Conservation (phyloP, 108 stramenopile genomes). For the Fistulifera pelliculosa region DNA sequence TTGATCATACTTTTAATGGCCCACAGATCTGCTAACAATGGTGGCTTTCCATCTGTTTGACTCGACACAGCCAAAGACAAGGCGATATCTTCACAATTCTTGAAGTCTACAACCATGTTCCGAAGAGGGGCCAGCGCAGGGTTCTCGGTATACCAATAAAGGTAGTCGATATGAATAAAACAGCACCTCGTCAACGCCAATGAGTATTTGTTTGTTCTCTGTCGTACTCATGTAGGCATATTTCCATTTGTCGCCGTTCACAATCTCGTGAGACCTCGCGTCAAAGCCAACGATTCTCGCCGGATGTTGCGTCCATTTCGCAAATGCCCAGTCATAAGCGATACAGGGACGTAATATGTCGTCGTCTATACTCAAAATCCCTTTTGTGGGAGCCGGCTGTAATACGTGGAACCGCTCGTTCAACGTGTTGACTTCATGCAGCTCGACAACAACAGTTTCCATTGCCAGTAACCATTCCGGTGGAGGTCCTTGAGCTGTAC, state of each 20-base stretch:
- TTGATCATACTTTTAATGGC: conserved; percentile 54
- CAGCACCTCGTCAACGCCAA: conserved; percentile 58
- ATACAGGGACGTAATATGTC: conserved; percentile 76
- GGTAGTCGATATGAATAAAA: conserved; percentile 71
- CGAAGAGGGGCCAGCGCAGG: conserved; percentile 42
- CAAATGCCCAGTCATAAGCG: conserved; percentile 74
- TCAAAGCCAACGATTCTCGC: conserved; percentile 81
- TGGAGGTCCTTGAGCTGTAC: conserved; percentile 24
- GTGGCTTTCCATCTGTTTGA: conserved; percentile 51
- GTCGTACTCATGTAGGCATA: conserved; percentile 65
- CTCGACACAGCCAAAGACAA: conserved; percentile 72
- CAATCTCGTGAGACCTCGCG: conserved; percentile 38
- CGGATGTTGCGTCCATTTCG: conserved; percentile 65
- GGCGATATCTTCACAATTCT: conserved; percentile 84
- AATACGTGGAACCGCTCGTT: conserved; percentile 74
- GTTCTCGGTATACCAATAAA: conserved; percentile 52
- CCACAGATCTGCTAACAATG: conserved; percentile 74
- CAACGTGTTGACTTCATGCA: conserved; percentile 54
- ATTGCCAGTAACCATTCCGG: conserved; percentile 13
- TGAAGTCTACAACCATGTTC: conserved; percentile 37
- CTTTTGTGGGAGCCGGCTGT: conserved; percentile 43
- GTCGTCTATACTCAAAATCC: conserved; percentile 76
- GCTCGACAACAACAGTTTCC: conserved; percentile 43
- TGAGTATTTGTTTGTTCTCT: conserved; percentile 53
- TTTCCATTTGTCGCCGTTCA: conserved; percentile 34